Conservation (phyloP, 192 early-diverging fungal species). For the Coemansia sp. region DNA sequence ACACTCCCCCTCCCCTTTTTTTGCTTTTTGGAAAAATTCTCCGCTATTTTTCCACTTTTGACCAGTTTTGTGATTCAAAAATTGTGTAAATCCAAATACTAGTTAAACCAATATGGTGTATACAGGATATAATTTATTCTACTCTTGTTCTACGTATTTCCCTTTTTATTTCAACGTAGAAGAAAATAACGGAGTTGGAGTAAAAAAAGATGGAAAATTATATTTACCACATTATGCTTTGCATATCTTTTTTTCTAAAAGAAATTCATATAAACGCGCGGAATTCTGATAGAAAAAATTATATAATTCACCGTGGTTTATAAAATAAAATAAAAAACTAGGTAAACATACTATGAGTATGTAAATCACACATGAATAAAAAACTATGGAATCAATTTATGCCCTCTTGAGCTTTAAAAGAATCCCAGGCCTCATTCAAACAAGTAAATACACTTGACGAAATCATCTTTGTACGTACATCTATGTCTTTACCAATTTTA, state of each 20-base stretch:
- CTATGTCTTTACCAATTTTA: slow-evolving; percentile 78
- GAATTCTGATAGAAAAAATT: no score
- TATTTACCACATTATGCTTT: no score
- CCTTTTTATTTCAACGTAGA: no score
- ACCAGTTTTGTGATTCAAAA: not conserved
- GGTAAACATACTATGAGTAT: not conserved
- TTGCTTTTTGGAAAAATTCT: slow-evolving; percentile 18
- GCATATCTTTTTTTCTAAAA: no score
- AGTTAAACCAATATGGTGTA: no score
- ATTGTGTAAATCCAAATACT: not conserved
- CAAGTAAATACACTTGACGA: slow-evolving; percentile 83
- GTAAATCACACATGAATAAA: not conserved
- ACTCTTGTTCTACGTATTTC: no score
- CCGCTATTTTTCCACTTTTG: slow-evolving; percentile 10
- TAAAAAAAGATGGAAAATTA: no score
- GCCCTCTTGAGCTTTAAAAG: slow-evolving; percentile 81
- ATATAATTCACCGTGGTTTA: not conserved
- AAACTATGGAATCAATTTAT: slow-evolving; percentile 20
- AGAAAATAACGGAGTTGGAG: no score
- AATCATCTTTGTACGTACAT: slow-evolving; percentile 71
- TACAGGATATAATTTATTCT: no score
- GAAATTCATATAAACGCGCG: not conserved
- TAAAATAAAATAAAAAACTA: not conserved
- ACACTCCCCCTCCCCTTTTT: no score
- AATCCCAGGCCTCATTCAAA: slow-evolving; percentile 94